Evolutionary conservation across 805 yeast genomes (phyloP).

Genomic region (Saccharomycopsis lassenensis): DNA sequence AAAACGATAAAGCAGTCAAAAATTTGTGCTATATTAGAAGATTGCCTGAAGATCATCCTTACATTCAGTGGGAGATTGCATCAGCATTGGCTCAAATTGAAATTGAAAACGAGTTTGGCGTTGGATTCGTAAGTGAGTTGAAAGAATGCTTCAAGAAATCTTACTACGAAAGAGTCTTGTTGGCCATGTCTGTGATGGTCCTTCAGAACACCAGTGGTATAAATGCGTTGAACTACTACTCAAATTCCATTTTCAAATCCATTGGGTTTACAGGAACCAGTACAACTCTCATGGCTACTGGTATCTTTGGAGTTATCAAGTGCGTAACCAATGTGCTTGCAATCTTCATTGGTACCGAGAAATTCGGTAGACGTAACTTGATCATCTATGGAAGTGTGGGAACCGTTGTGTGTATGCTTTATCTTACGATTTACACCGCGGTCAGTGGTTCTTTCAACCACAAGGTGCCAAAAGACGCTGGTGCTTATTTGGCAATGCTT

Average conservation of each 20-base stretch:
- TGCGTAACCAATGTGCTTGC: conserved; percentile 33
- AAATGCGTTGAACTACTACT: conserved; percentile 31
- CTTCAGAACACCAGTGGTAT: conserved; percentile 30
- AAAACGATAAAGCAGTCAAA: conserved; percentile 25
- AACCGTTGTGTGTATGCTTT: conserved; percentile 36
- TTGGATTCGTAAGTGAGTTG: background rate
- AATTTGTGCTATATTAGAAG: conserved; percentile 31
- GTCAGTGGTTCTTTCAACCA: conserved; percentile 27
- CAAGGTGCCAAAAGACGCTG: conserved; percentile 23
- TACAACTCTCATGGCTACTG: conserved; percentile 39
- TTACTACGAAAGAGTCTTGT: conserved; percentile 2
- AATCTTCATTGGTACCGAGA: conserved; percentile 36
- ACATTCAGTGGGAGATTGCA: conserved; percentile 30
- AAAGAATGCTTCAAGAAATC: conserved; percentile 6
- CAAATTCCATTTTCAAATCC: conserved; percentile 29
- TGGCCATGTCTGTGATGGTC: conserved; percentile 16
- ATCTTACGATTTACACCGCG: conserved; percentile 38
- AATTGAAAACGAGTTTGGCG: conserved; percentile 10
- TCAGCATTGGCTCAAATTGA: conserved; percentile 14
- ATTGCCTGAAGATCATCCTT: conserved; percentile 29
- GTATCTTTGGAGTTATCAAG: conserved; percentile 41
- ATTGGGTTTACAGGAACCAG: conserved; percentile 37
- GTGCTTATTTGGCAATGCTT: conserved; percentile 35
- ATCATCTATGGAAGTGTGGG: conserved; percentile 29
- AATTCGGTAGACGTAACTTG: conserved; percentile 34